Conservation (phyloP, 495 filamentous ascomycete genomes). For the Xylaria telfairii region DNA sequence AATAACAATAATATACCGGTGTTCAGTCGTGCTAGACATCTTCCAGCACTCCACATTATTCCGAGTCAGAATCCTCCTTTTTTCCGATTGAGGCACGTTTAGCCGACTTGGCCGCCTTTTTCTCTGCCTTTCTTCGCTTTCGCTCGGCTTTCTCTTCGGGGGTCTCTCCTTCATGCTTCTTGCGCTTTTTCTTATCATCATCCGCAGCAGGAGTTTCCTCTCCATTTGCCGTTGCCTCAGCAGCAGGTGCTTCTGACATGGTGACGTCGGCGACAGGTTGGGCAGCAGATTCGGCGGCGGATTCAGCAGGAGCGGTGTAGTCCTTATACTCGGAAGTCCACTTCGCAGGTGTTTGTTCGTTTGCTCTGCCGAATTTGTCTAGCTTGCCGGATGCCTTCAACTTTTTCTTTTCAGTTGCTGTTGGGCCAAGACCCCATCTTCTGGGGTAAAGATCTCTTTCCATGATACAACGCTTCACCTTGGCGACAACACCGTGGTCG, state of each 20-base stretch:
- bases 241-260: constrained; percentile 39
- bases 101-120: constrained; percentile 72
- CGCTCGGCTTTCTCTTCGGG: constrained; percentile 75
- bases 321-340: constrained; percentile 93
- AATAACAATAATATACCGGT: constrained; percentile 18
- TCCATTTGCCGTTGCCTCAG: constrained; percentile 44
- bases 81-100: constrained; percentile 45
- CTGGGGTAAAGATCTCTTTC: constrained; percentile 95
- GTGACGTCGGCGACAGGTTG: constrained; percentile 34
- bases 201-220: constrained; percentile 47
- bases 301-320: constrained; percentile 57
- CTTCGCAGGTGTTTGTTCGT: constrained; percentile 87
- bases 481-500: constrained; percentile 95
- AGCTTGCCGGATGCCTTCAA: constrained; percentile 97
- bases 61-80: constrained; percentile 41
- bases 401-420: constrained; percentile 96
- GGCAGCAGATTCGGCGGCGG: constrained; percentile 25
- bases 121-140: constrained; percentile 74
- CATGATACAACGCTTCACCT: constrained; percentile 99
- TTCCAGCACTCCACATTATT: constrained; percentile 27
- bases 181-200: constrained; percentile 72
- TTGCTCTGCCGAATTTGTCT: constrained; percentile 92
- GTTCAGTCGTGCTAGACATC: not conserved
- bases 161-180: constrained; percentile 82
- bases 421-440: constrained; percentile 91